Evolutionary conservation across 2,329 filamentous ascomycete genomes (phyloP).

Genomic region (Grosmannia clavigera): DNA sequence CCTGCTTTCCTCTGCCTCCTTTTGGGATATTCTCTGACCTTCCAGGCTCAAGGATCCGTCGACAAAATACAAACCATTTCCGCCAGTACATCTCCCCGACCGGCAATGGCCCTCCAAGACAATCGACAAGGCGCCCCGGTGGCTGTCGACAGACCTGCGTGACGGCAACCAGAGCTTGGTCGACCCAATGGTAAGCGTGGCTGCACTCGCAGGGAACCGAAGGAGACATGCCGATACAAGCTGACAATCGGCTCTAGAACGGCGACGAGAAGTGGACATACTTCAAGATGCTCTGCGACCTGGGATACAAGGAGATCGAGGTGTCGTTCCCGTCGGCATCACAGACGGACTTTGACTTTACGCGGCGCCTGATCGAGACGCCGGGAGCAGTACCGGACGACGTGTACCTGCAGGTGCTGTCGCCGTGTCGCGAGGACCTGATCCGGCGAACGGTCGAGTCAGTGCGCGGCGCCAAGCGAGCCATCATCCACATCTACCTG

Average conservation of each 20-base stretch:
- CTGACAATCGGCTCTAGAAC: constrained; percentile 40
- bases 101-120: constrained; percentile 76
- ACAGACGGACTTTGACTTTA: constrained; percentile 94
- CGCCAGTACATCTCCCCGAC: constrained; percentile 52
- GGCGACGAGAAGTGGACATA: constrained; percentile 90
- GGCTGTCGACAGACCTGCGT: constrained; percentile 78
- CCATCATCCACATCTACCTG: constrained; percentile 88
- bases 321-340: constrained; percentile 92
- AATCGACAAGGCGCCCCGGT: constrained; percentile 75
- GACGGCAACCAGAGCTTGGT: constrained; percentile 92
- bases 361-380: constrained; percentile 71
- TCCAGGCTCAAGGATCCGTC: constrained; percentile 61
- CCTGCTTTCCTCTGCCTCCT: background rate
- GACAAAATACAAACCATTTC: constrained; percentile 63
- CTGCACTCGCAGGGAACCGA: background rate
- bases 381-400: constrained; percentile 76
- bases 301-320: constrained; percentile 97
- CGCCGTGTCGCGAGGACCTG: constrained; percentile 82
- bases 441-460: constrained; percentile 84
- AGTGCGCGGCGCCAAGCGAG: constrained; percentile 80
- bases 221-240: background rate
- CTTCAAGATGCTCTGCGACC: constrained; percentile 84
- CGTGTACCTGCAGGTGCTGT: constrained; percentile 83
- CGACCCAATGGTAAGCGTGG: constrained; percentile 68
- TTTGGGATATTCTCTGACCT: background rate